Conservation (phyloP, 202 grass and related monocot genomes). For the Digitaria exilis region DNA sequence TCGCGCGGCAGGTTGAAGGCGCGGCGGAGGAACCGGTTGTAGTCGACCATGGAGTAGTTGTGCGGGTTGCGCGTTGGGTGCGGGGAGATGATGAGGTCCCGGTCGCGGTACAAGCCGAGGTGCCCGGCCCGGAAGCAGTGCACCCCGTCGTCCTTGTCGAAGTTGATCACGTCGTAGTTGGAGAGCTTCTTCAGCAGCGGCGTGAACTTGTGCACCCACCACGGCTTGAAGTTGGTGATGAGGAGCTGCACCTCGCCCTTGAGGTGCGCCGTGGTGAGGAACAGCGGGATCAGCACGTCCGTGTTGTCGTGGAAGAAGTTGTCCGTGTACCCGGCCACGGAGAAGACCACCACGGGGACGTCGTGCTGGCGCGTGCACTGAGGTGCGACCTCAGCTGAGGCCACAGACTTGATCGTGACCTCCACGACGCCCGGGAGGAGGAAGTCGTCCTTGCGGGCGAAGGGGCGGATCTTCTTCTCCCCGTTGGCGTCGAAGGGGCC, state of each 20-base stretch:
- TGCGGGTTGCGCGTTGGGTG: constrained; percentile 65
- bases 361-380: constrained; percentile 50
- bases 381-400: constrained; percentile 20
- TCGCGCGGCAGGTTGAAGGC: constrained; percentile 52
- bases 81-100: constrained; percentile 79
- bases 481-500: constrained; percentile 50
- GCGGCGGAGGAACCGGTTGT: constrained; percentile 65
- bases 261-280: constrained; percentile 62
- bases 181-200: constrained; percentile 58
- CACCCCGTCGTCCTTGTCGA: constrained; percentile 59
- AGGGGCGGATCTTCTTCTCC: constrained; percentile 71
- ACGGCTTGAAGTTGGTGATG: constrained; percentile 67
- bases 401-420: constrained; percentile 69
- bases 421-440: constrained; percentile 72
- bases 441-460: constrained; percentile 75
- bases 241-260: constrained; percentile 71
- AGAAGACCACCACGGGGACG: constrained; percentile 71
- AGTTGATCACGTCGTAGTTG: constrained; percentile 71
- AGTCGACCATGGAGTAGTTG: constrained; percentile 80
- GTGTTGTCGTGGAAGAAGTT: constrained; percentile 93
- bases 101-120: constrained; percentile 67
- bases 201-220: constrained; percentile 66
- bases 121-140: constrained; percentile 64
- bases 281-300: constrained; percentile 78
- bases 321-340: constrained; percentile 72